Evolutionary conservation across 129 eudicot genomes (phyloP), one percentile per base, ranked within the genome.

Genomic region (Lactuca sativa): DNA sequence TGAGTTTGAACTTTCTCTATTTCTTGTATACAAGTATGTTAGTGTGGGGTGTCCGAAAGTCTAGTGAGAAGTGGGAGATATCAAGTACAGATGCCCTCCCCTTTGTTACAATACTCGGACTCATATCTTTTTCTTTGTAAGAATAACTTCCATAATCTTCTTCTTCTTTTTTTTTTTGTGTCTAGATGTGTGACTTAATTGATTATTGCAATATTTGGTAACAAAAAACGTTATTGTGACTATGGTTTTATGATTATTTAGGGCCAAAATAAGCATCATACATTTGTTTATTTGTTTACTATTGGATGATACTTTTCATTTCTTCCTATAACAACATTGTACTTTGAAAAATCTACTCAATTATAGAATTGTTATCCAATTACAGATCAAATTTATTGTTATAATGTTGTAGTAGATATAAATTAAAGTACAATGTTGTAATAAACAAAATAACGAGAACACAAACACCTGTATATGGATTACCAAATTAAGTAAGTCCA

Each of bases 41-140:
- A 76, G 79, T 85, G 67, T 87, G 85, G 87, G 87, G 97, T 56
- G 74, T 85, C 32, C 54, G 85, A 70, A 87, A 85, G 68, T 85
- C 82, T 43, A 81, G 70, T 72, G 97, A 90, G 77, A 85, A 83
- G 70, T 90, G 91, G 97, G 97, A 90, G 58, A 67, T 87, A 67
- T 82, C 93, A 67, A 86, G 86, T 73, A 82, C 87, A 54, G 87
- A 89, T 69, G 91, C 97, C 18, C 85, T 90, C 69, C 95, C 87
- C 30, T 83, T 70, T 61, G 80, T 90, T 73, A 82, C 95, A 32
- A 43, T 82, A n/a, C 87, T 90, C 36, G 97, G 95, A 53, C 72
- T 87, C 77, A 2, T 85, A 31, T 86, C 95, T 47, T 87, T 90
- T 84, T 81, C 83, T 85, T 82, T 90, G 97, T 90, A 81, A 82